phyloP scores from a whole-genome alignment of 202 grass and related monocot species.

The Elaeis oleifera region DNA sequence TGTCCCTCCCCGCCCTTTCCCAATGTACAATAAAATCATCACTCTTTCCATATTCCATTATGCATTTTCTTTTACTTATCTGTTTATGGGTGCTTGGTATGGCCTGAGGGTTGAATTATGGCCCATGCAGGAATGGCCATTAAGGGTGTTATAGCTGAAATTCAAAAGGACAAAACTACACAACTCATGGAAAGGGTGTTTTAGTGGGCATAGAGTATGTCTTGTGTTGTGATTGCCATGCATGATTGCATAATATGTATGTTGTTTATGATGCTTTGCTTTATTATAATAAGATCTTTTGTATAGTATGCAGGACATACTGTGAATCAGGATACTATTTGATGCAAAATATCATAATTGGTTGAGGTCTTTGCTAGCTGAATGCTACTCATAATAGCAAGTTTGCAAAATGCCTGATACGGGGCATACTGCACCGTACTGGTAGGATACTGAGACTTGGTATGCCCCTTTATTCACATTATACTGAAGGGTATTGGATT shows the following conservation, averaged over 20 bases:
- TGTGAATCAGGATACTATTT: slow-evolving; percentile 69
- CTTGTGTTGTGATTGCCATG: no score
- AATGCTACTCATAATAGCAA: no score
- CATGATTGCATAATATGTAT: no score
- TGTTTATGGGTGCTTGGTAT: slow-evolving; percentile 42
- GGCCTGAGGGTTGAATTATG: slow-evolving; percentile 46
- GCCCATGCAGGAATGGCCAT: slow-evolving; percentile 99
- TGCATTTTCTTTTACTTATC: slow-evolving; percentile 17
- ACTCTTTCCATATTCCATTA: background rate
- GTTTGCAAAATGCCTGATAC: no score
- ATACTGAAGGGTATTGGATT: no score
- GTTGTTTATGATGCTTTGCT: background rate
- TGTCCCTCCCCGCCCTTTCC: no score
- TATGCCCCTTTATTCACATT: no score
- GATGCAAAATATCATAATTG: slow-evolving; percentile 66
- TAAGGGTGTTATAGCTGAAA: slow-evolving; percentile 88
- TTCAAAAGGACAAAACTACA: slow-evolving; percentile 84
- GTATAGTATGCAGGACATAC: slow-evolving; percentile 81
- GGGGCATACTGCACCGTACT: no score
- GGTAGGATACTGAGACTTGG: no score
- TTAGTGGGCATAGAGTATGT: background rate
- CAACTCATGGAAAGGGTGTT: slow-evolving; percentile 86
- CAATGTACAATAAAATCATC: no score
- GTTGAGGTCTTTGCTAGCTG: slow-evolving; percentile 38
- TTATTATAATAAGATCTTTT: slow-evolving; percentile 37